Conservation (phyloP, 1,284 basidiomycete genomes). For the Austroboletus olivaceoglutinosus region DNA sequence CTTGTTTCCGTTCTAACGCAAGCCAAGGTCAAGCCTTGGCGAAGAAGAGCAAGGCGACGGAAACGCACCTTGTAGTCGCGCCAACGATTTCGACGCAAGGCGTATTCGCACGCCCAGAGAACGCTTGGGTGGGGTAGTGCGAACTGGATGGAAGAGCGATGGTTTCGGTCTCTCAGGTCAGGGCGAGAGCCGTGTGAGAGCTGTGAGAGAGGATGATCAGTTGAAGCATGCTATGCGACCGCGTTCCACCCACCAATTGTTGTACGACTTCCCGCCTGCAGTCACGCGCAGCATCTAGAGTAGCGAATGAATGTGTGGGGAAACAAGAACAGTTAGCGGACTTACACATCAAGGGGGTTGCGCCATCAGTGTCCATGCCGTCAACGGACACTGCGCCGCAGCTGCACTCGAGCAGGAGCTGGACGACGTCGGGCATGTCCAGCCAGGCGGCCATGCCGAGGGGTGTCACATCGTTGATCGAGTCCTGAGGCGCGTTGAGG, state of each 20-base stretch:
- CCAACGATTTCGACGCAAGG: constrained; percentile 57
- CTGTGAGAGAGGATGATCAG: constrained; percentile 31
- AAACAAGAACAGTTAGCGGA: constrained; percentile 12
- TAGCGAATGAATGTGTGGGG: constrained; percentile 11
- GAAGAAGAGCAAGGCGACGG: not conserved
- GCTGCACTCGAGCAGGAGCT: constrained; percentile 57
- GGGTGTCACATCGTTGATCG: constrained; percentile 68
- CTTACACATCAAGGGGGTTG: constrained; percentile 78
- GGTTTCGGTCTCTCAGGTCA: constrained; percentile 65
- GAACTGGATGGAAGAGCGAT: constrained; percentile 67
- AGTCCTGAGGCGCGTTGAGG: constrained; percentile 63
- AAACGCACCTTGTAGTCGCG: constrained; percentile 50
- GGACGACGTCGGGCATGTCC: constrained; percentile 56
- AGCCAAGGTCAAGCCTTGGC: not conserved
- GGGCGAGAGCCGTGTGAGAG: constrained; percentile 67
- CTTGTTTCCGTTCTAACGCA: constrained; percentile 32
- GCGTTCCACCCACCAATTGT: constrained; percentile 48
- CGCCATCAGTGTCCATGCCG: constrained; percentile 66
- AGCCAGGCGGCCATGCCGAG: constrained; percentile 75
- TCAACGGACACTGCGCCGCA: constrained; percentile 63
- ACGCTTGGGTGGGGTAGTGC: constrained; percentile 57
- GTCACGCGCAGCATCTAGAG: constrained; percentile 69
- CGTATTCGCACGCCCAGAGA: constrained; percentile 66
- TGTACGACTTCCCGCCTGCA: constrained; percentile 60
- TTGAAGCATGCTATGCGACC: not conserved